Base-by-base conservation (phyloP, 495 filamentous ascomycete genomes). In the Penicillium verhagenii region DNA sequence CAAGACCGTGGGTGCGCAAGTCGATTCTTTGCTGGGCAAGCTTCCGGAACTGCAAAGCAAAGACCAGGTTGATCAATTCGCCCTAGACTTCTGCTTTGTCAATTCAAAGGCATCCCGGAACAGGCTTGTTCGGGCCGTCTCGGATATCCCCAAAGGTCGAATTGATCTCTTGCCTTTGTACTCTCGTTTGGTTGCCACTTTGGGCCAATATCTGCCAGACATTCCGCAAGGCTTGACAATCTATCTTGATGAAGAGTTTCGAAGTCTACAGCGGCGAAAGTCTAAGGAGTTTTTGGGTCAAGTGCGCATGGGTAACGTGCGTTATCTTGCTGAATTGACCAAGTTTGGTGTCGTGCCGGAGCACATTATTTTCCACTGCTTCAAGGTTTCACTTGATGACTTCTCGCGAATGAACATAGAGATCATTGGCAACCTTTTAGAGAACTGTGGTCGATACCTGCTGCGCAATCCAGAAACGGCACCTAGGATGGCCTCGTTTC, bases 341-440 rank as follows among this genome's bases (percentile, higher is more conserved):
- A 99, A 99, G 63, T 99, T 97, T 66, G 93, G 94, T 37, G 90
- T 97, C 24, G 92, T 99, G 19, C 95, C 94, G 8, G 93, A 99
- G 70, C 94, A 99, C 68, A 92, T 97, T 59, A 94, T 97, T 53
- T 99, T 99, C 72, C 95, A 99, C 61, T 97, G 93, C 71, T 82
- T 99, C 56, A 97, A 96, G 69, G 92, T 99, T 61, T 94, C 94
- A 54, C 75, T 97, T 6, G 95, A 99, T 61, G 94, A 99, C 56
- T 97, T 99, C 60, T 96, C 96, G 8, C 83, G 92, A 58, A 95
- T 96, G 85, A 97, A 97, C 63, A 95, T 99, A 54, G 95, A 99
- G 68, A 96, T 99, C 60, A 96, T 97, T 58, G 93, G 92, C 60
- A 92, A 95, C 60, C 77, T 97, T n/a, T 79, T 99, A 7, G 94